Conservation (phyloP, 1,284 basidiomycete species). For the Leccinum solheimii region DNA sequence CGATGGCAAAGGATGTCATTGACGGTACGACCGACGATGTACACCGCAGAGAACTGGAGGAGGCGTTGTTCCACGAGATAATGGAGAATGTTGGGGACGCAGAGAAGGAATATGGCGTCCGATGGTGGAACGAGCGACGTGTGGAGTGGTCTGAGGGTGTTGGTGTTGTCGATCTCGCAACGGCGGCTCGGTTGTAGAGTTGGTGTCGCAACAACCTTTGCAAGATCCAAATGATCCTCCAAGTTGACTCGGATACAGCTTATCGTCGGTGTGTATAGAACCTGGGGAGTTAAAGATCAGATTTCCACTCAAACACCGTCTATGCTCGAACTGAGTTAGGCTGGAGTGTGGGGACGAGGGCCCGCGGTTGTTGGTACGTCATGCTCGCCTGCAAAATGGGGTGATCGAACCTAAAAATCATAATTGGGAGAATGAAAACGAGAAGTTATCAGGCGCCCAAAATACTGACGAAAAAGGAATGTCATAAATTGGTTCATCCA, state of each 20-base stretch:
- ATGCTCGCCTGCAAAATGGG: background rate
- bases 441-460: no score
- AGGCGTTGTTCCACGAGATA: conserved; percentile 59
- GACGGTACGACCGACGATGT: conserved; percentile 15
- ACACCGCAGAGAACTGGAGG: conserved; percentile 48
- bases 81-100: conserved; percentile 61
- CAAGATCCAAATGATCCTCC: background rate
- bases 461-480: no score
- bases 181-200: background rate
- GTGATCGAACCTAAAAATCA: background rate
- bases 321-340: no score
- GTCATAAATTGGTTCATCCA: no score
- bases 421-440: no score
- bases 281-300: no score
- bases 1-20: conserved; percentile 45
- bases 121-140: conserved; percentile 62
- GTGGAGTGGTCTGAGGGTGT: conserved; percentile 21
- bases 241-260: no score
- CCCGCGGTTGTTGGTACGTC: background rate
- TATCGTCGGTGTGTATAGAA: no score
- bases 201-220: background rate
- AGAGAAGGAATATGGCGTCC: conserved; percentile 62
- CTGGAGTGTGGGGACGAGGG: background rate
- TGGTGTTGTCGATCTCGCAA: background rate
- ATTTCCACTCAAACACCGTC: no score